Evolutionary conservation across 31 red algal species (phyloP).

Genomic region (Endocladia muricata): DNA sequence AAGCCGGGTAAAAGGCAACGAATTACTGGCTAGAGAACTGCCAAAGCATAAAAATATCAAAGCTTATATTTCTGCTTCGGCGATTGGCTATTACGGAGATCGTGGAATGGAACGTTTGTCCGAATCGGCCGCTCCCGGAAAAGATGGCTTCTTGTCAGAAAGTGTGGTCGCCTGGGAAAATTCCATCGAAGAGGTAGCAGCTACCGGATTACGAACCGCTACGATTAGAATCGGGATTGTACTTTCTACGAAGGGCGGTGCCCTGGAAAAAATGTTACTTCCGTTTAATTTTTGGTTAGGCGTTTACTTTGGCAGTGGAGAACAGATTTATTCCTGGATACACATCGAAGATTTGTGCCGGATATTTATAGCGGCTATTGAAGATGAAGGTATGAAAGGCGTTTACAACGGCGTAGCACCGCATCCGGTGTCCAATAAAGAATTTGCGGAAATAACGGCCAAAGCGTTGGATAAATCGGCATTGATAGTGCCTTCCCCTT

Average conservation of each 20-base stretch:
- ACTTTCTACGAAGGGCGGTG: constrained; percentile 15
- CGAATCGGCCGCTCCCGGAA: background rate
- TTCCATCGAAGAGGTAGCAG: background rate
- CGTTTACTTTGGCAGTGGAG: constrained; percentile 7
- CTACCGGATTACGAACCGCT: background rate
- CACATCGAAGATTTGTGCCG: constrained; percentile 15
- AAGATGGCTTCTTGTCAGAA: constrained; percentile 8
- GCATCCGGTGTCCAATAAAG: background rate
- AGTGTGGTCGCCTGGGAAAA: constrained; percentile 8
- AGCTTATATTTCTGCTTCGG: constrained; percentile 10
- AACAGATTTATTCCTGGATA: constrained; percentile 16
- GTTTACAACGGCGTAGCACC: background rate
- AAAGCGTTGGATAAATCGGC: background rate
- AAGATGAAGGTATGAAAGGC: background rate
- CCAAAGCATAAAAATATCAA: constrained; percentile 19
- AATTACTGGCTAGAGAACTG: background rate
- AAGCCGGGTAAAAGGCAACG: constrained; percentile 2
- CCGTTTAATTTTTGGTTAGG: constrained; percentile 12
- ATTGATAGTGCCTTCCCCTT: too few relatives aligned
- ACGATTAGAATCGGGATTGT: constrained; percentile 18
- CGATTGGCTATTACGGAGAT: constrained; percentile 19
- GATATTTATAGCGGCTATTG: constrained; percentile 1
- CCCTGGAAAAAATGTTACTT: constrained; percentile 5
- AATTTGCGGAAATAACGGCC: constrained; percentile 1
- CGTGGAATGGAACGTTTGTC: background rate